Evolutionary conservation across 257 asterid genomes (phyloP).

Genomic region (Nyctanthes arbortristis): DNA sequence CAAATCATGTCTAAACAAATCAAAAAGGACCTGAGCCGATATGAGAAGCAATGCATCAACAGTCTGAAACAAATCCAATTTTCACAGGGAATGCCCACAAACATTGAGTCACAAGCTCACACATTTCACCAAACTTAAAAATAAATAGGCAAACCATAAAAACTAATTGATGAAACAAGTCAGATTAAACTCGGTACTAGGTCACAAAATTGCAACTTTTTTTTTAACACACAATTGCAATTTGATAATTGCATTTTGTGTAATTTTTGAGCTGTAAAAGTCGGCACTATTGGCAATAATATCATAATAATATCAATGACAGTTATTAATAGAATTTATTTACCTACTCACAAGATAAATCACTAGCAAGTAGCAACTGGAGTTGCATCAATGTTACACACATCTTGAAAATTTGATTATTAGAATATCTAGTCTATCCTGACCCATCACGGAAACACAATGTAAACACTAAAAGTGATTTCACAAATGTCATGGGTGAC

Average conservation of each 20-base stretch:
- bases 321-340: neutral
- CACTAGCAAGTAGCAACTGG: neutral
- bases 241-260: neutral
- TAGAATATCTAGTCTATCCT: neutral
- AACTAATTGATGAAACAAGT: neutral
- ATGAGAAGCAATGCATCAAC: constrained; percentile 19
- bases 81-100: neutral
- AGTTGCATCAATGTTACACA: neutral
- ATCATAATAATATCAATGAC: neutral
- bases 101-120: neutral
- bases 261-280: neutral
- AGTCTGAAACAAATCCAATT: neutral
- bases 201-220: no score
- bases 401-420: neutral
- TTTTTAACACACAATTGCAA: constrained; percentile 1
- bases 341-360: neutral
- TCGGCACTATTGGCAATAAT: neutral
- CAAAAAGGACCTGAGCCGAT: constrained; percentile 76
- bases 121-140: neutral
- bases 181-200: neutral
- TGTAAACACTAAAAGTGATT: neutral
- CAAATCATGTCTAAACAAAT: constrained; percentile 81
- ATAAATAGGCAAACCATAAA: neutral
- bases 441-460: neutral
- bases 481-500: neutral